Evolutionary conservation across 139 green algal genomes (phyloP), one percentile per base, ranked within the genome.

Genomic region (Tetradesmus lagerheimii): DNA sequence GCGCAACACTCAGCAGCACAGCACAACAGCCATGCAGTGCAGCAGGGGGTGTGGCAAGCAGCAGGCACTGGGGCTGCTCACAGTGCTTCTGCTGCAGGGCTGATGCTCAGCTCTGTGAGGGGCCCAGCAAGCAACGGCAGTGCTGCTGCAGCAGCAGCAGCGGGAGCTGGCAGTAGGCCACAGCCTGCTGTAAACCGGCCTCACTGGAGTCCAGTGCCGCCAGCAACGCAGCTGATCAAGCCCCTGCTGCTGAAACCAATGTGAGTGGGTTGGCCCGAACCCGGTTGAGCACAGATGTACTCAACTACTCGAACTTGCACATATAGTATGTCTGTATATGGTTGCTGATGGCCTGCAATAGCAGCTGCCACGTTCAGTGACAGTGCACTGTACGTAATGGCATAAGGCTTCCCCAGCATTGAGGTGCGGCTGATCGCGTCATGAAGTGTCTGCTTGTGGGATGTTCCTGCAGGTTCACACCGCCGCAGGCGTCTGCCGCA

Each of bases 261-360:
- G 80, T 86, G 29, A 86, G 80, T 62, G 31, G 31, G 67, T n/a
- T 78, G n/a, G 25, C n/a, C n/a, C n/a, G n/a, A n/a, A n/a, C n/a
- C n/a, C n/a, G n/a, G n/a, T n/a, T n/a, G n/a, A n/a, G n/a, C n/a
- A n/a, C n/a, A n/a, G n/a, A n/a, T n/a, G 8, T 35, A 34, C 4
- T 6, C 2, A 29, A 71, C 11, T 71, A 50, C 57, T 29, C 5
- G 57, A 71, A 27, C 2, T 29, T 71, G 57, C 57, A 71, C 18
- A 31, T 27, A 71, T 29, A 71, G 57, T 16, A 71, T 3, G n/a
- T n/a, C n/a, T n/a, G n/a, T n/a, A n/a, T n/a, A n/a, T n/a, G 3
- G 23, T 11, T 71, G 57, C 57, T 71, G 57, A 29, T 3, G 29
- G 39, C 5, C 38, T 29, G 76, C 16, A 31, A 31, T 50, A 29